Conservation (phyloP, 306 rosid species). For the Malus domestica region ASM211411v1 NC_041793.1:2633001-2633500, state of each 20-base stretch:
- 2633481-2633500: no score
- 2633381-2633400: no score
- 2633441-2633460: no score
- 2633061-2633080: not conserved
- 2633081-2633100: not conserved
- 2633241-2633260: not conserved
- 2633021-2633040: not conserved
- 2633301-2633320: no score
- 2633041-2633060: not conserved
- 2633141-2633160: slow-evolving; percentile 47
- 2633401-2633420: no score
- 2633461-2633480: no score
- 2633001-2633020: slow-evolving; percentile 4
- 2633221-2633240: not conserved
- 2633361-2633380: no score
- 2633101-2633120: not conserved
- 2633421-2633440: no score
- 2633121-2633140: slow-evolving; percentile 2
- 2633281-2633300: not conserved
- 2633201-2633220: slow-evolving; percentile 27
- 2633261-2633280: not conserved
- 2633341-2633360: no score
- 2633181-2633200: slow-evolving; percentile 39
- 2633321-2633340: no score
- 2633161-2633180: slow-evolving; percentile 73